A percentile compares a stretch with the other conserved stretches of the same genome.
These are phyloP conservation scores for Metschnikowia lochheadii DNA, from an alignment of 805 yeast species.

Conservation along the genomic window DNA sequence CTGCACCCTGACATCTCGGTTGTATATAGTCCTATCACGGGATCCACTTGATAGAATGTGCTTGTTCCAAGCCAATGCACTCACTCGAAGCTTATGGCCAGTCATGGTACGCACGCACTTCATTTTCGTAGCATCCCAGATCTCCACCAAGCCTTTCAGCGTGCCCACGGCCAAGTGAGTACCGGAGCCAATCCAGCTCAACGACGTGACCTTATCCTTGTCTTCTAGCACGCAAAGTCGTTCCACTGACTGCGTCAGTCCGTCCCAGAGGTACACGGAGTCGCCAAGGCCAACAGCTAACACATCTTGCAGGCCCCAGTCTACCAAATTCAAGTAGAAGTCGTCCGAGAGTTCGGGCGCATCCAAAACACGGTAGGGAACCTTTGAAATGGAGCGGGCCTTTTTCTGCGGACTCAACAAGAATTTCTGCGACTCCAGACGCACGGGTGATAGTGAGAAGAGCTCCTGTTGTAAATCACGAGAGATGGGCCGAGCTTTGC, in stretches of 20 bases:
- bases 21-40: conserved; percentile 77
- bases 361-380: conserved; percentile 89
- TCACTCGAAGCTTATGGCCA: conserved; percentile 82
- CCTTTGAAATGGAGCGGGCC: conserved; percentile 72
- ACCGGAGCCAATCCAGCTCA: conserved; percentile 93
- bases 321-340: conserved; percentile 85
- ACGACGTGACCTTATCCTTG: conserved; percentile 71
- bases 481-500: conserved; percentile 57
- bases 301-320: conserved; percentile 90
- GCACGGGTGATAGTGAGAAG: conserved; percentile 79
- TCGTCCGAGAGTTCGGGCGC: conserved; percentile 96
- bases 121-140: conserved; percentile 85
- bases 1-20: conserved; percentile 86
- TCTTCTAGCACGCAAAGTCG: conserved; percentile 71
- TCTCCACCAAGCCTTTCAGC: conserved; percentile 78
- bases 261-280: conserved; percentile 88
- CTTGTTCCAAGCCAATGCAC: conserved; percentile 91
- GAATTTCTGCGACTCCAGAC: conserved; percentile 80
- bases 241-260: conserved; percentile 75
- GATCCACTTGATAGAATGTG: conserved; percentile 86
- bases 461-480: conserved; percentile 67
- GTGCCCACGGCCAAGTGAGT: conserved; percentile 95
- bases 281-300: conserved; percentile 89
- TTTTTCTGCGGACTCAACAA: conserved; percentile 79
- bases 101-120: conserved; percentile 87